phyloP scores from a whole-genome alignment of 1,284 basidiomycete genomes.

The Rhodotorula sp. region DNA sequence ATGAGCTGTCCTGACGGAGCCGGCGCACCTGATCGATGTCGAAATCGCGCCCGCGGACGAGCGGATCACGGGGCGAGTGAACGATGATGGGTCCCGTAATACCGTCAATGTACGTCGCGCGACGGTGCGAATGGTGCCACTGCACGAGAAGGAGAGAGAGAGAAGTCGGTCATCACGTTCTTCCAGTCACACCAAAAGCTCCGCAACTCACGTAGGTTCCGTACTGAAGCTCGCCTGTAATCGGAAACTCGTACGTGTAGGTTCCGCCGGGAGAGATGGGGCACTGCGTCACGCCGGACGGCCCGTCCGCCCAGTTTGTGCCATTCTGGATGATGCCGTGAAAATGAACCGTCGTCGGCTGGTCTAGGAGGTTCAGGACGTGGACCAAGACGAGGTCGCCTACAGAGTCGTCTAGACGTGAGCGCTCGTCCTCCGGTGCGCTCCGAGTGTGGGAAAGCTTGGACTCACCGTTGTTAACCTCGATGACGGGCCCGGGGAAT shows the following conservation, averaged over 20 bases:
- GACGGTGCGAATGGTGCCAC: conserved; percentile 46
- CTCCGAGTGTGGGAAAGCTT: background rate
- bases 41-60: conserved; percentile 45
- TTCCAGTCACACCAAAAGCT: background rate
- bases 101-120: conserved; percentile 55
- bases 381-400: conserved; percentile 53
- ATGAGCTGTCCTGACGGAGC: no score
- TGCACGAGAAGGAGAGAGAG: conserved; percentile 21
- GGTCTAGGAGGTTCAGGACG: conserved; percentile 53
- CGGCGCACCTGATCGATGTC: conserved; percentile 41
- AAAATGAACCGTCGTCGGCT: conserved; percentile 53
- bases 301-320: conserved; percentile 54
- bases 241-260: conserved; percentile 57
- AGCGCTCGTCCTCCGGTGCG: background rate
- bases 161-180: background rate
- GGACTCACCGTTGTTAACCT: conserved; percentile 52
- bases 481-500: conserved; percentile 56
- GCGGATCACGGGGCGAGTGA: conserved; percentile 46
- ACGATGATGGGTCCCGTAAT: conserved; percentile 49
- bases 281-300: conserved; percentile 55
- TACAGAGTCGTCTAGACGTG: background rate
- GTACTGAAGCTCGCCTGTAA: conserved; percentile 32
- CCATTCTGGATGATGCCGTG: conserved; percentile 53
- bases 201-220: conserved; percentile 9
- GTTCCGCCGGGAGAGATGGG: conserved; percentile 55